Conservation (phyloP, 805 yeast genomes). For the Nakazawaea ambrosiae region DNA sequence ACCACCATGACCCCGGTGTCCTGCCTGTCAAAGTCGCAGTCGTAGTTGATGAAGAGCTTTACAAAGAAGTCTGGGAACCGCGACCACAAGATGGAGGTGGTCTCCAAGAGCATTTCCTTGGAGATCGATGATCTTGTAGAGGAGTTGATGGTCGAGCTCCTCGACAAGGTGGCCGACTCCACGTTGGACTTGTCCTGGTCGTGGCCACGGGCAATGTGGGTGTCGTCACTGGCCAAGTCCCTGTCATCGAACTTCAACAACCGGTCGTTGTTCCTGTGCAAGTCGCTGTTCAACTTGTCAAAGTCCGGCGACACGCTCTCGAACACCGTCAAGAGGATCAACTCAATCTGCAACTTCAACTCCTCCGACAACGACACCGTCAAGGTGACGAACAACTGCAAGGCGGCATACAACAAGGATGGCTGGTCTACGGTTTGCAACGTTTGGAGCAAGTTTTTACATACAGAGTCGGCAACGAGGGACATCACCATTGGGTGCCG, state of each 20-base stretch:
- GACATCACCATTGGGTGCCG: conserved; percentile 59
- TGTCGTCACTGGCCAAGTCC: conserved; percentile 19
- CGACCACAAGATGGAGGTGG: conserved; percentile 74
- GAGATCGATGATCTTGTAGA: conserved; percentile 29
- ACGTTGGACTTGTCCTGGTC: conserved; percentile 10
- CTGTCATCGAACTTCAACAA: conserved; percentile 23
- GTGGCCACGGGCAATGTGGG: conserved; percentile 18
- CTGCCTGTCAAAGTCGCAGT: conserved; percentile 82
- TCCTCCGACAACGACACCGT: conserved; percentile 57
- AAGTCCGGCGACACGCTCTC: conserved; percentile 27
- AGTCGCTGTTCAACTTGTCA: conserved; percentile 18
- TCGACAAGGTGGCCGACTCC: conserved; percentile 28
- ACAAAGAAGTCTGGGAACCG: conserved; percentile 75
- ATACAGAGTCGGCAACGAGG: conserved; percentile 72
- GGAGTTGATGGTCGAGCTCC: background rate
- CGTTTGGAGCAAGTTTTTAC: conserved; percentile 76
- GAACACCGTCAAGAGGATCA: conserved; percentile 58
- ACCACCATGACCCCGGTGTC: conserved; percentile 67
- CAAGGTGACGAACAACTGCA: conserved; percentile 69
- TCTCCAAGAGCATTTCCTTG: conserved; percentile 80
- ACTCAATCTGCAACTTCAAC: conserved; percentile 76
- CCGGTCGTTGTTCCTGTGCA: conserved; percentile 19
- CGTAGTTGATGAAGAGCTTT: conserved; percentile 72
- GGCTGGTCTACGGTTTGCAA: conserved; percentile 71
- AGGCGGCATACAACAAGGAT: conserved; percentile 63